Percentiles rank a stretch among this genome's conserved stretches.
These are phyloP conservation scores for Sisymbrium irio DNA, from an alignment of 345 rosid species.

Conservation along the genomic window DNA sequence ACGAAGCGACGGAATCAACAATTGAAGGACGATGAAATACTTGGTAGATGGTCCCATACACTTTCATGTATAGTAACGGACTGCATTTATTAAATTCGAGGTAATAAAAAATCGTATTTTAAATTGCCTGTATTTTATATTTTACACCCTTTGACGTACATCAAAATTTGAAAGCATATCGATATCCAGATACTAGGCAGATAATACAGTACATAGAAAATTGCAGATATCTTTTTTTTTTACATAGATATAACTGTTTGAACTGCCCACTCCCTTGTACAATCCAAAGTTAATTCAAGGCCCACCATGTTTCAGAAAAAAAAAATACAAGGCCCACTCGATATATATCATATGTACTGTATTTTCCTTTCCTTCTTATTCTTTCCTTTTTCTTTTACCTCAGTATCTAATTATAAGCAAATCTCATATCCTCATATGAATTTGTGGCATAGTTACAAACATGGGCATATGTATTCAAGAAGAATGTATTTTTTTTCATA, in stretches of 20 bases:
- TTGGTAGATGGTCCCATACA: background rate
- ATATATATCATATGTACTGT: background rate
- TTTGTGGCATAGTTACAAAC: background rate
- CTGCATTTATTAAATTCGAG: too few relatives aligned
- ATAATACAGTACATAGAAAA: too few relatives aligned
- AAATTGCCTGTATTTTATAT: too few relatives aligned
- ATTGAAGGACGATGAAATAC: background rate
- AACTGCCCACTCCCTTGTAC: background rate
- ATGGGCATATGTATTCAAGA: background rate
- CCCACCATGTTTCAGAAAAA: too few relatives aligned
- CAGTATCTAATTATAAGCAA: background rate
- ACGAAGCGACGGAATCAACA: slow-evolving; percentile 8
- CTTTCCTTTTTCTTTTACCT: background rate
- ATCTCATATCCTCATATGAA: background rate
- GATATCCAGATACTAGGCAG: too few relatives aligned
- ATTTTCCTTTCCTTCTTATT: background rate
- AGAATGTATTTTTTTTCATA: background rate
- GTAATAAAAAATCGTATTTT: too few relatives aligned
- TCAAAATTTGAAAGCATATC: too few relatives aligned
- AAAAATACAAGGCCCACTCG: too few relatives aligned
- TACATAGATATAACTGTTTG: background rate
- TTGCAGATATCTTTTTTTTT: too few relatives aligned
- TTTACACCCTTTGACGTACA: too few relatives aligned
- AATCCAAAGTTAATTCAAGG: background rate
- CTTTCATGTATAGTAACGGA: too few relatives aligned